Evolutionary conservation across 2,329 filamentous ascomycete species (phyloP).

Genomic region (Parasarocladium wereldwijsianum): DNA sequence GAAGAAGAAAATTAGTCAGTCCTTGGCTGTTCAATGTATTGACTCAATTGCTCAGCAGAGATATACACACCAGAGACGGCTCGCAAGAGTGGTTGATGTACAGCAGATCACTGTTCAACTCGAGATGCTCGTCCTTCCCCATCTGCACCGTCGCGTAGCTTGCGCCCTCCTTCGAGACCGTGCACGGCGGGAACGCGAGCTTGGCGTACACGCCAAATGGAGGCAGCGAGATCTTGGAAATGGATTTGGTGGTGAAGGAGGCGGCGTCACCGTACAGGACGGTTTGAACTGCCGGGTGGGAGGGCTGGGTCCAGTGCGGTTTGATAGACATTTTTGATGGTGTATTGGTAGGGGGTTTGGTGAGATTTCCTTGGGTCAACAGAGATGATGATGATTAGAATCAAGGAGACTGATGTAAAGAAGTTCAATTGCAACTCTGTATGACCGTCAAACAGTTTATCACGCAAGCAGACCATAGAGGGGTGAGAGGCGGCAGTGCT

Average conservation of each 20-base stretch:
- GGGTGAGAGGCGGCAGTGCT: no score
- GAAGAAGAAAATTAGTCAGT: not conserved
- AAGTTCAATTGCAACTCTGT: no score
- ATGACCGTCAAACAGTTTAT: no score
- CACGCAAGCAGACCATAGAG: no score
- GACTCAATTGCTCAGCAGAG: not conserved
- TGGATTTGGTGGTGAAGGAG: constrained; percentile 44
- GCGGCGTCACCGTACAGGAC: constrained; percentile 31
- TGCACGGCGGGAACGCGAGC: constrained; percentile 49
- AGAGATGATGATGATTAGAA: no score
- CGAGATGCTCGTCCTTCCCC: constrained; percentile 38
- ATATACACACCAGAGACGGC: constrained; percentile 41
- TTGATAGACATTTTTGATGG: no score
- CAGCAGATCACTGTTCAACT: constrained; percentile 50
- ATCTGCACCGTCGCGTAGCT: constrained; percentile 53
- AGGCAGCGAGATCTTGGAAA: constrained; percentile 38
- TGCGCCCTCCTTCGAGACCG: constrained; percentile 33
- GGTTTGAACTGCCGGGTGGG: constrained; percentile 42
- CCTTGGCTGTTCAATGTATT: not conserved
- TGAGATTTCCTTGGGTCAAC: no score
- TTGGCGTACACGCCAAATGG: constrained; percentile 54
- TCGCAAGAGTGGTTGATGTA: constrained; percentile 58
- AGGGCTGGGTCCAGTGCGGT: constrained; percentile 45
- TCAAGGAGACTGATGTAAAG: no score
- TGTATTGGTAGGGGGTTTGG: no score